Percentiles rank a stretch among this genome's conserved stretches.
Evolutionary conservation across 768 basidiomycete genomes (phyloP).

Genomic region (Termitomyces sp.): DNA sequence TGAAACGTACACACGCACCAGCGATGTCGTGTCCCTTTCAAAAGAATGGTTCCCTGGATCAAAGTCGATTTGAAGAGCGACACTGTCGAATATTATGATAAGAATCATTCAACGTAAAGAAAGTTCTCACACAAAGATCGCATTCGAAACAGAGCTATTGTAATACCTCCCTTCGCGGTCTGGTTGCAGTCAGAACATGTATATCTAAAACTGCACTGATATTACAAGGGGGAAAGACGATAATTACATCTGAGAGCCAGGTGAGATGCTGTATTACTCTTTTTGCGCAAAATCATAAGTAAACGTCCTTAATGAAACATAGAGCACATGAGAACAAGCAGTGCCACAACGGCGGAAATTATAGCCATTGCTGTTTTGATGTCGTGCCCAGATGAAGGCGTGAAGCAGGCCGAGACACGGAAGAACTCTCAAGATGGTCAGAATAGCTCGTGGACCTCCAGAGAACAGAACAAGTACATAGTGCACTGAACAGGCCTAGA

Average conservation of each 20-base stretch:
- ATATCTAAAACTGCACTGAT: conserved; percentile 23
- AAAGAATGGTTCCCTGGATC: conserved; percentile 31
- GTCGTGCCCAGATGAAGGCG: too few relatives aligned
- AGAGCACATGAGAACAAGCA: conserved; percentile 43
- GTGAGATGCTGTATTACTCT: conserved; percentile 46
- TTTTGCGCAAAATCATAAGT: conserved; percentile 42
- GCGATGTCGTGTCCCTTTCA: conserved; percentile 53
- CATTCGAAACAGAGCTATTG: conserved; percentile 52
- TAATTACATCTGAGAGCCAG: conserved; percentile 52
- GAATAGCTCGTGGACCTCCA: not conserved
- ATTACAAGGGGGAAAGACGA: conserved; percentile 52
- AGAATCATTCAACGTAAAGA: not conserved
- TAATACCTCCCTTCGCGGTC: too few relatives aligned
- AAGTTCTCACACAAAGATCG: conserved; percentile 35
- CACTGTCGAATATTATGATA: conserved; percentile 24
- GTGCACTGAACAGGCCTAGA: too few relatives aligned
- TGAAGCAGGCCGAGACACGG: not conserved
- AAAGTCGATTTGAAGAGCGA: conserved; percentile 42
- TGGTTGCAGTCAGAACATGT: not conserved
- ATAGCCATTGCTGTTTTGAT: too few relatives aligned
- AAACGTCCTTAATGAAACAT: conserved; percentile 48
- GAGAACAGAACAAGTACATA: not conserved
- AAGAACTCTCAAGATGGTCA: too few relatives aligned
- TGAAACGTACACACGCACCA: conserved; percentile 34
- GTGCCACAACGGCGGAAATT: conserved; percentile 27